Base-by-base conservation (phyloP, 2,329 filamentous ascomycete genomes). In the Teratosphaeria zuluensis region DNA sequence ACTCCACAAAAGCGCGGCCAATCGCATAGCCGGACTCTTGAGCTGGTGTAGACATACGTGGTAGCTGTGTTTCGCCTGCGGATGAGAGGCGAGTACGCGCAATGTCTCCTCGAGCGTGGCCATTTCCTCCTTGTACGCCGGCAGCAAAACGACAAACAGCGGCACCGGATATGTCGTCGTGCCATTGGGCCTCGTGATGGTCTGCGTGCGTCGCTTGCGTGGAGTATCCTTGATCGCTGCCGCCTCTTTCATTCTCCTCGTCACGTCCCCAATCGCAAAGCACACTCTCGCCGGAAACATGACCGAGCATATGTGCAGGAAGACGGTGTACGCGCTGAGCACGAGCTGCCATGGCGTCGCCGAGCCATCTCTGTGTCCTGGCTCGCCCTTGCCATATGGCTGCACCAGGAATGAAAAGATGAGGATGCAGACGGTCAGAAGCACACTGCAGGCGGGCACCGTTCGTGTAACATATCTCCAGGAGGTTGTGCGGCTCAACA, bases 101-200 rank as follows among this genome's bases (percentile, higher is more conserved):
- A 90, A 73, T 0, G 87, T 89, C 68, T 88, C 85, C 62, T 82
- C 79, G 53, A 89, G 75, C 0, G 84, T 87, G 59, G 87, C 84
- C 58, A 84, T 75, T 58, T 89, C 85, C 70, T 90, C 87, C 71
- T 87, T 87, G 75, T 89, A 90, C 67, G 88, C 88, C 19, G 87
- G 87, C 51, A 90, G 78, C 62, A 89, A 77, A 61, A 90, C 87
- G 14, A 68, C 88, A 84, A 32, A 87, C 74, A 58, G 87, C 72
- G 68, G 68, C 9, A 62, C 59, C n/a, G 66, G 65, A 42, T 65
- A 59, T 30, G 62, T 57, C 31, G 61, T 59, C n/a, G 59, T 59
- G 46, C 60, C 64, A 33, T 64, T 61, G 52, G 65, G 65, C 21
- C 53, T 64, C 54, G 61, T 63, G 21, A 62, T 28, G n/a, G 52